These are phyloP conservation scores for Blepharisma stoltei DNA, from an alignment of 73 alveolate species.

Conservation along the genomic window DNA sequence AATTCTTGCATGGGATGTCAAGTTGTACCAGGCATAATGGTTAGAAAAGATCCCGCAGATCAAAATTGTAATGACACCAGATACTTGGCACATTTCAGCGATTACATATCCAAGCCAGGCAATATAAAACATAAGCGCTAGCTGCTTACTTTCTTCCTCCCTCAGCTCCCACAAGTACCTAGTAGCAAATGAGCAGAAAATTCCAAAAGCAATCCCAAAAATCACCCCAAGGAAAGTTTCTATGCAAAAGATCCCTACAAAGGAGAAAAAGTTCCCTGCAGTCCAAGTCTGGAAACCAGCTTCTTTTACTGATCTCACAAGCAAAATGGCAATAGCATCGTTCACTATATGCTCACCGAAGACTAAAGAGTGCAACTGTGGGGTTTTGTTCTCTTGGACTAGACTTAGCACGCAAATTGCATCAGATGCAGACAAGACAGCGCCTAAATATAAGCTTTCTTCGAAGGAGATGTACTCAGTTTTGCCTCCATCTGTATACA, in stretches of 20 bases:
- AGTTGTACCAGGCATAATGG: slow-evolving; percentile 80
- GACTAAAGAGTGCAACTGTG: slow-evolving; percentile 82
- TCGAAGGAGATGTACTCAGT: neutral
- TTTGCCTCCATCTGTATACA: neutral
- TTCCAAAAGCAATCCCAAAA: slow-evolving; percentile 20
- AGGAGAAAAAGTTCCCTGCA: slow-evolving; percentile 22
- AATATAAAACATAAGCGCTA: slow-evolving; percentile 62
- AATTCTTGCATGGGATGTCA: slow-evolving; percentile 73
- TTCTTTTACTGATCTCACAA: slow-evolving; percentile 36
- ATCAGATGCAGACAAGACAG: slow-evolving; percentile 89
- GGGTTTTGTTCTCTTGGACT: slow-evolving; percentile 78
- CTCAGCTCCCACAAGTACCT: neutral
- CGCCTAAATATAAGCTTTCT: slow-evolving; percentile 33
- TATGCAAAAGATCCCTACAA: neutral
- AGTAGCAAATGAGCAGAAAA: slow-evolving; percentile 3
- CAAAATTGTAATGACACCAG: slow-evolving; percentile 72
- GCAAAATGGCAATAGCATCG: slow-evolving; percentile 93
- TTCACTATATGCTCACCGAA: slow-evolving; percentile 96
- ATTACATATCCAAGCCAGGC: slow-evolving; percentile 72
- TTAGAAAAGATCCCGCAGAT: slow-evolving; percentile 75
- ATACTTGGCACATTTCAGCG: slow-evolving; percentile 61
- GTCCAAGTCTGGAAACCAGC: neutral
- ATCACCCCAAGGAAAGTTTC: slow-evolving; percentile 8
- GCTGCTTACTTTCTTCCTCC: slow-evolving; percentile 6
- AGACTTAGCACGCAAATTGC: slow-evolving; percentile 88